Evolutionary conservation across 257 asterid genomes (phyloP).

Genomic region (Solanum sitiens): DNA sequence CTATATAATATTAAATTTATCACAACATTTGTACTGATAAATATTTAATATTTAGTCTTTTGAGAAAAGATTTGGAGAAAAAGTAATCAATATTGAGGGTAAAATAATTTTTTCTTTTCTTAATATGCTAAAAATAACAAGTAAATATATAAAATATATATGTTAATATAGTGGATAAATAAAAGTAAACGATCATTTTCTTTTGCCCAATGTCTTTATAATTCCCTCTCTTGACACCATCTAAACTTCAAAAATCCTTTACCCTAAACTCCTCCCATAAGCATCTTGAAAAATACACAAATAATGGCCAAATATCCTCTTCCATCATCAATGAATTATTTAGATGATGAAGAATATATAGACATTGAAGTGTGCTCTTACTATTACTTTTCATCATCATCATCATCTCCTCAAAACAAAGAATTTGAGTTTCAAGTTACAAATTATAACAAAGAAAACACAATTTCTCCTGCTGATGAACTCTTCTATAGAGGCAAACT

Average conservation of each 20-base stretch:
- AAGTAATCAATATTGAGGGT: no score
- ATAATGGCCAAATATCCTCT: constrained; percentile 17
- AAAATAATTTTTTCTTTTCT: no score
- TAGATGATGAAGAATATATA: constrained; percentile 40
- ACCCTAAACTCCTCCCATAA: no score
- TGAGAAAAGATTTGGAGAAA: no score
- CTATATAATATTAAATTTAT: no score
- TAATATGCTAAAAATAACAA: no score
- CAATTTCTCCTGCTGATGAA: constrained; percentile 6
- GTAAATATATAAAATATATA: no score
- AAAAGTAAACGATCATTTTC: no score
- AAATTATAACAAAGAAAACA: constrained; percentile 12
- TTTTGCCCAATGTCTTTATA: background rate
- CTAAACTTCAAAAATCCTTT: constrained; percentile 15
- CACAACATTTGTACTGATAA: no score
- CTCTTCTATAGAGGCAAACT: constrained; percentile 31
- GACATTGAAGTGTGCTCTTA: constrained; percentile 22
- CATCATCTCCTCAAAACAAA: background rate
- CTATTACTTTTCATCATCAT: background rate
- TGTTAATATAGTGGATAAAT: no score
- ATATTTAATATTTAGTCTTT: no score
- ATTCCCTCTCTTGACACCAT: background rate
- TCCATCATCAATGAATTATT: background rate
- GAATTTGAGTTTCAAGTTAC: no score
- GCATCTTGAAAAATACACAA: background rate